Conservation (phyloP, 2,329 filamentous ascomycete species). For the Xylaria sp. region DNA sequence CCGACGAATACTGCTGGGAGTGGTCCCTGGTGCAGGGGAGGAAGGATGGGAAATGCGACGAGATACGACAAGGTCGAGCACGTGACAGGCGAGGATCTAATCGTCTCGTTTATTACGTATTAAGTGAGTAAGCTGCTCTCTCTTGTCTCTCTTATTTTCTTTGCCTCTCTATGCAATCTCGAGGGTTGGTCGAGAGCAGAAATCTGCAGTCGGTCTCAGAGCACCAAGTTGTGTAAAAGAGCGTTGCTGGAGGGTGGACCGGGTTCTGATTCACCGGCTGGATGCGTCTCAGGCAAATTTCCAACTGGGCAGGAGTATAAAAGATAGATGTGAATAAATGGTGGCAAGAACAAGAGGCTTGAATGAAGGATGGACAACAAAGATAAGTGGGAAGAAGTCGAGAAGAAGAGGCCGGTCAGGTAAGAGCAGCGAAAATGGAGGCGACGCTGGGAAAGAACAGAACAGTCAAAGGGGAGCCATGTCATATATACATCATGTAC, state of each 20-base stretch:
- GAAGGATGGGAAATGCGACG: not conserved
- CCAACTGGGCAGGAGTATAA: not conserved
- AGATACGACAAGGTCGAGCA: not conserved
- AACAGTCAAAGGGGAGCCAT: not conserved
- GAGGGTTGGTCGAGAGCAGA: not conserved
- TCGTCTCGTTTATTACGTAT: not conserved
- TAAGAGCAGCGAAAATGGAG: not conserved
- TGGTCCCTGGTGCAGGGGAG: not conserved
- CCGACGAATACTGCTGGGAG: not conserved
- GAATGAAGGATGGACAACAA: conserved; percentile 2
- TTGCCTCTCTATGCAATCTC: conserved; percentile 1
- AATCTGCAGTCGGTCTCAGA: conserved; percentile 1
- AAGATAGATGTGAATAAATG: not conserved
- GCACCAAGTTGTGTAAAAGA: conserved; percentile 5
- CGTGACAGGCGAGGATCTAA: conserved; percentile 2
- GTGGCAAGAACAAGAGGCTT: not conserved
- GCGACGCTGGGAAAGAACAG: not conserved
- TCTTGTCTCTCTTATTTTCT: not conserved
- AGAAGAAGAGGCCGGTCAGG: not conserved
- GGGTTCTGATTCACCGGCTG: not conserved
- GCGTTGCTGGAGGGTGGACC: not conserved
- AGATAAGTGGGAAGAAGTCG: not conserved
- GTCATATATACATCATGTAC: not conserved
- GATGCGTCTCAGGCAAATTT: not conserved
- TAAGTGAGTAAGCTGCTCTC: not conserved